Evolutionary conservation across 306 rosid genomes (phyloP).

Genomic region (Cucurbita ficifolia): DNA sequence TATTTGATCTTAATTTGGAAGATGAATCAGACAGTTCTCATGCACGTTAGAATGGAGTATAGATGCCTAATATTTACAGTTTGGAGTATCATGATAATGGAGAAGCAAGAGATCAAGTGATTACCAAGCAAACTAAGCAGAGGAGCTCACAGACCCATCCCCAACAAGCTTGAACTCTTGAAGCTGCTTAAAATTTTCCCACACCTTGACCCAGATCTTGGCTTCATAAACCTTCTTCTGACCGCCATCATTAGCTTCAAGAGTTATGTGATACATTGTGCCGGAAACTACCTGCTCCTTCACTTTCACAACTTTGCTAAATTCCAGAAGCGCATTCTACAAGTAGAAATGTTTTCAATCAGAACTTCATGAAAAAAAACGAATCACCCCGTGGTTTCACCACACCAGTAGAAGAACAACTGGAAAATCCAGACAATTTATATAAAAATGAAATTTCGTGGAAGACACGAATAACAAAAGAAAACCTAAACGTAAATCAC

Average conservation of each 20-base stretch:
- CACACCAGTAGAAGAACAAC: not conserved
- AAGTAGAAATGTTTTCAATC: not conserved
- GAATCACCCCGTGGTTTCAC: not conserved
- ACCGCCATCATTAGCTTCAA: slow-evolving; percentile 61
- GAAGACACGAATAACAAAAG: not conserved
- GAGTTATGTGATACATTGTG: slow-evolving; percentile 45
- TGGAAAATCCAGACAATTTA: not conserved
- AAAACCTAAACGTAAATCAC: not conserved
- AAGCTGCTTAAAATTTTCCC: slow-evolving; percentile 67
- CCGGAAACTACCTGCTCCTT: slow-evolving; percentile 47
- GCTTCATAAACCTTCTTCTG: slow-evolving; percentile 69
- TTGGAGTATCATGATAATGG: not conserved
- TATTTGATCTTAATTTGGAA: too few species aligned
- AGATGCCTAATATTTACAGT: not conserved
- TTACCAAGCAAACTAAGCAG: slow-evolving; percentile 3
- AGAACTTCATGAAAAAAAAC: not conserved
- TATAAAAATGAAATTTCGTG: not conserved
- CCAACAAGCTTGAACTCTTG: slow-evolving; percentile 59
- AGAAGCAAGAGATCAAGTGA: not conserved
- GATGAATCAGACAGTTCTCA: not conserved
- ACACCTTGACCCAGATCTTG: slow-evolving; percentile 81
- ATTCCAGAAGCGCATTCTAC: slow-evolving; percentile 8
- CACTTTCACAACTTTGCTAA: slow-evolving; percentile 4
- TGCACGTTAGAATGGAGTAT: not conserved
- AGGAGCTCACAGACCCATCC: slow-evolving; percentile 8